Evolutionary conservation across 192 early-diverging fungal species (phyloP), one percentile per base, ranked within the genome.

Genomic region (Haplosporangium gracile): DNA sequence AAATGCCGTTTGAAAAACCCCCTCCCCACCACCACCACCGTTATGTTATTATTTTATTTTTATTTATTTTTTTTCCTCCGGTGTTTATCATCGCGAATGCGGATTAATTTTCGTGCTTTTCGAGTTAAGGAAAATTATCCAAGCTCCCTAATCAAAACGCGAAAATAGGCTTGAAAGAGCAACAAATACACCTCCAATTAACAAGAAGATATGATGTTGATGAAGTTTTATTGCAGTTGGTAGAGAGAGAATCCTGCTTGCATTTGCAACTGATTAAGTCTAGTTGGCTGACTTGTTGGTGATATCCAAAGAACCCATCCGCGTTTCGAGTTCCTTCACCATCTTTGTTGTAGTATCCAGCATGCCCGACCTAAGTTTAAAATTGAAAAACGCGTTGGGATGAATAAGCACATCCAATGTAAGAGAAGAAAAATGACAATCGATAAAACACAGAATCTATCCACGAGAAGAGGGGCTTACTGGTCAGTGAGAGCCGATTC

Each of bases 331-430:
- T 1, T 83, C 82, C 53, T 65, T 63, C 4, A 77, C 29, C 82
- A 78, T 77, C 77, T 83, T 83, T 20, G 78, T 60, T 0, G 82
- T 83, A 5, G 76, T 68, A 26, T 83, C 82, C 72, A 83, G 39
- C n/a, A 78, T 60, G 15, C 70, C 63, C 10, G 72, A 57, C 32
- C 81, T 82, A 77, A 39, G 8, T 22, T 34, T 4, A 32, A 5
- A 51, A 38, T 51, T 15, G 29, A 65, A 36, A 32, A 43, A 69
- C 16, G 16, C 43, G 13, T 15, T 15, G 5, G 18, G 26, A 29
- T 26, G 29, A 29, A 43, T 60, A 7, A 34, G 16, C 45, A 68
- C 5, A 29, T 47, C 18, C 4, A 24, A 57, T 22, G 43, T 7
- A 78, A 16, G 38, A 57, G 29, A 60, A 49, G 32, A 36, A 51